Evolutionary conservation across 495 filamentous ascomycete species (phyloP).

Genomic region (Talaromyces stipitatus): DNA sequence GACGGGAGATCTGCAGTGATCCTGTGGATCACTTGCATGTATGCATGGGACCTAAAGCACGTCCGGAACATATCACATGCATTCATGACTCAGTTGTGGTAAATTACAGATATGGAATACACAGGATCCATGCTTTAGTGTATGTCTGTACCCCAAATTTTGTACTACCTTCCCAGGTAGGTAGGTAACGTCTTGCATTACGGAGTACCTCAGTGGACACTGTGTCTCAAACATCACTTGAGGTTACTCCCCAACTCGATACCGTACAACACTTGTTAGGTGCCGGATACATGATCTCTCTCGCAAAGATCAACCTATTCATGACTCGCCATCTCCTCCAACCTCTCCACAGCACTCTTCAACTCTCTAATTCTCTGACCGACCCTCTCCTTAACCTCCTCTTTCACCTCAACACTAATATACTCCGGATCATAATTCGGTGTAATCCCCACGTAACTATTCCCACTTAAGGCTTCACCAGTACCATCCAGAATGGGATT

Average conservation of each 20-base stretch:
- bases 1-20: background rate
- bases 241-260: too few species aligned
- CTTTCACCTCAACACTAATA: constrained; percentile 18
- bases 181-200: too few species aligned
- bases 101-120: too few species aligned
- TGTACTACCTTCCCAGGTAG: too few species aligned
- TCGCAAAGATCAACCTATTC: constrained; percentile 12
- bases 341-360: constrained; percentile 30
- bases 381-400: constrained; percentile 33
- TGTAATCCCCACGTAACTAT: constrained; percentile 13
- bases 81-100: too few species aligned
- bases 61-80: too few species aligned
- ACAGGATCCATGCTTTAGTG: too few species aligned
- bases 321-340: constrained; percentile 32
- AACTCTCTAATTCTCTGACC: constrained; percentile 36
- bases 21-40: background rate
- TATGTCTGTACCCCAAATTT: too few species aligned
- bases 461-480: background rate
- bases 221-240: too few species aligned
- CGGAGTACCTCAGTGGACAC: too few species aligned
- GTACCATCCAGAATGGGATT: background rate
- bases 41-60: background rate
- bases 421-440: constrained; percentile 27
- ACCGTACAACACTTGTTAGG: too few species aligned
- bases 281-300: too few species aligned